These are phyloP conservation scores for Fraxinus sp. DNA, from an alignment of 305 asterid species.

Conservation along the genomic window DNA sequence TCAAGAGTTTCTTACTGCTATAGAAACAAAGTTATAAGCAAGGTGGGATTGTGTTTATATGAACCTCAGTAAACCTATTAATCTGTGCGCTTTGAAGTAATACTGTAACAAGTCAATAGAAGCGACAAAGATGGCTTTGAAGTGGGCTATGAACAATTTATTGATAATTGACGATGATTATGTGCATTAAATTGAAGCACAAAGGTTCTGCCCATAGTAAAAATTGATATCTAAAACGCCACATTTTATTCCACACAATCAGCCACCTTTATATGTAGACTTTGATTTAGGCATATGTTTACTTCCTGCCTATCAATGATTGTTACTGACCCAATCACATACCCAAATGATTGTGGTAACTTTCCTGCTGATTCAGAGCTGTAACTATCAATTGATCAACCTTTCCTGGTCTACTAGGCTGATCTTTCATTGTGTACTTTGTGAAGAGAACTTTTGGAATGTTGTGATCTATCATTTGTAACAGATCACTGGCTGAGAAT, in stretches of 20 bases:
- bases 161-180: background rate
- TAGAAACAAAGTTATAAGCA: background rate
- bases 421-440: background rate
- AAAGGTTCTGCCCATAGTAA: background rate
- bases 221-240: background rate
- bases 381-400: constrained; percentile 9
- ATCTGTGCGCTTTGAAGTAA: background rate
- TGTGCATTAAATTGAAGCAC: background rate
- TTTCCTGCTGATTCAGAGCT: constrained; percentile 8
- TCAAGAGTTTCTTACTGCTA: background rate
- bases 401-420: background rate
- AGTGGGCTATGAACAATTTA: background rate
- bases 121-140: background rate
- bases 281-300: background rate
- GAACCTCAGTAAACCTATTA: background rate
- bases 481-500: constrained; percentile 10
- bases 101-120: background rate
- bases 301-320: background rate
- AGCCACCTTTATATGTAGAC: background rate
- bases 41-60: background rate
- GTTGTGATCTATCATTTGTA: constrained; percentile 2
- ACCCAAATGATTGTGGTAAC: constrained; percentile 13
- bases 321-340: background rate
- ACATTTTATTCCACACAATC: background rate
- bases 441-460: background rate